Percentiles rank a stretch among this genome's conserved stretches.
Evolutionary conservation across 805 yeast genomes (phyloP).

Genomic region (Blastobotrys robertii): DNA sequence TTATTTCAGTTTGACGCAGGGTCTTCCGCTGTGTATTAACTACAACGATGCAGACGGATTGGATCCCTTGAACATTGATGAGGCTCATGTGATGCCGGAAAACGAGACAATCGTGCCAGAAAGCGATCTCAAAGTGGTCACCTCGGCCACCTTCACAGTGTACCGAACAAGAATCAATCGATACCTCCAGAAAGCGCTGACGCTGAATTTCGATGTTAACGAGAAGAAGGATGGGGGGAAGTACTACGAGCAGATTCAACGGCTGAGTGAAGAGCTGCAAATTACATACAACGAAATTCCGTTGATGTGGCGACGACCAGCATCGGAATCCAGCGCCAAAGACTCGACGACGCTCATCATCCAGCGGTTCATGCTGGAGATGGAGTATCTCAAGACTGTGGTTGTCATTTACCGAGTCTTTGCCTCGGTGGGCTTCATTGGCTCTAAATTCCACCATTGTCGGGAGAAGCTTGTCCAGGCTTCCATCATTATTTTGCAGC

Average conservation of each 20-base stretch:
- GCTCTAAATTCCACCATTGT: slow-evolving; percentile 6
- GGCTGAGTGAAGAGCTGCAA: slow-evolving; percentile 20
- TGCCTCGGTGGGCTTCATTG: slow-evolving; percentile 9
- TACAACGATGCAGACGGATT: slow-evolving; percentile 17
- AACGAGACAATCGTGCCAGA: slow-evolving; percentile 13
- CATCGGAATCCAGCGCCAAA: slow-evolving; percentile 12
- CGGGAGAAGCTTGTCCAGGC: slow-evolving; percentile 11
- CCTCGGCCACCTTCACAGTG: slow-evolving; percentile 19
- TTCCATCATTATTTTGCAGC: slow-evolving; percentile 11
- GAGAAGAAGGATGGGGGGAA: neutral
- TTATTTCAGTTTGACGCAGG: slow-evolving; percentile 21
- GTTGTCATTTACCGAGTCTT: slow-evolving; percentile 23
- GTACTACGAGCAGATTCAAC: slow-evolving; percentile 14
- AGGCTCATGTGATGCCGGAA: slow-evolving; percentile 8
- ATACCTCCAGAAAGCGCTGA: slow-evolving; percentile 1
- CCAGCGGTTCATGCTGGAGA: slow-evolving; percentile 23
- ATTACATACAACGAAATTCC: slow-evolving; percentile 20
- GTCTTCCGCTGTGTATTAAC: slow-evolving; percentile 22
- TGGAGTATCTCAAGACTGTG: slow-evolving; percentile 21
- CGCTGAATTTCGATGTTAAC: slow-evolving; percentile 7
- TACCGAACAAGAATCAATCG: slow-evolving; percentile 9
- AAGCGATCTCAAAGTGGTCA: slow-evolving; percentile 10
- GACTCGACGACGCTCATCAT: slow-evolving; percentile 19
- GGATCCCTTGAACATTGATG: no score
- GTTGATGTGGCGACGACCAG: slow-evolving; percentile 14